Evolutionary conservation across 2,329 filamentous ascomycete species (phyloP), one percentile per base, ranked within the genome.

Genomic region (Exophiala aquamarina): DNA sequence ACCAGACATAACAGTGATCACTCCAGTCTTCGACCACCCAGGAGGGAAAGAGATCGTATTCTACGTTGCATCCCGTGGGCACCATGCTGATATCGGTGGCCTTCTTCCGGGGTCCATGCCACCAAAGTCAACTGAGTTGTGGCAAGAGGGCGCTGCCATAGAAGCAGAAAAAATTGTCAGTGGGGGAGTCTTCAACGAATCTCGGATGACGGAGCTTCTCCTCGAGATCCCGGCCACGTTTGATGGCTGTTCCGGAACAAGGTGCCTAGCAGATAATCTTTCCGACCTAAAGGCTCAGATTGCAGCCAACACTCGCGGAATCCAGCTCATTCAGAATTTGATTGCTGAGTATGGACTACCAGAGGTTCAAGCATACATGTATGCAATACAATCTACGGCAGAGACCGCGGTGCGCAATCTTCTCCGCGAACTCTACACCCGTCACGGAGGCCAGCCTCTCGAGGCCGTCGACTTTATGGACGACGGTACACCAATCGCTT

Each of bases 1-100:
- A 17, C 87, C 86, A 1, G 87, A 91, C 59, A 85, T 91, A 42
- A 90, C 87, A 0, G 81, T 89, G 31, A 78, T 89, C 47, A 89
- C 86, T 46, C 86, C 86, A 0, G 84, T 84, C 1, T 90, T 89
- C 63, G 78, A 79, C 51, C 71, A 86, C 80, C 0, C 85, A 76
- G 83, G 81, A 2, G 15, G 34, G 11, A 77, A 86, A 47, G 76
- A 82, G 4, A 87, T 90, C 40, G 73, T 89, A n/a, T 90, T 89
- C 66, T 90, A 88, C 51, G 85, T 87, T 1, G 86, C 86, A 0
- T 87, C 84, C 3, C 76, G 86, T 26, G 86, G 85, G 0, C 86
- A 90, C 63, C 86, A 90, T 59, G 65, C 85, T 4, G 88, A 86
- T 59, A 83, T 86, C 55, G 55, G 55, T 28, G 52, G 53, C 4